Percentiles rank a stretch among this genome's conserved stretches.
Conservation (phyloP, 2,329 filamentous ascomycete species). For the Alternaria gaisen region DNA sequence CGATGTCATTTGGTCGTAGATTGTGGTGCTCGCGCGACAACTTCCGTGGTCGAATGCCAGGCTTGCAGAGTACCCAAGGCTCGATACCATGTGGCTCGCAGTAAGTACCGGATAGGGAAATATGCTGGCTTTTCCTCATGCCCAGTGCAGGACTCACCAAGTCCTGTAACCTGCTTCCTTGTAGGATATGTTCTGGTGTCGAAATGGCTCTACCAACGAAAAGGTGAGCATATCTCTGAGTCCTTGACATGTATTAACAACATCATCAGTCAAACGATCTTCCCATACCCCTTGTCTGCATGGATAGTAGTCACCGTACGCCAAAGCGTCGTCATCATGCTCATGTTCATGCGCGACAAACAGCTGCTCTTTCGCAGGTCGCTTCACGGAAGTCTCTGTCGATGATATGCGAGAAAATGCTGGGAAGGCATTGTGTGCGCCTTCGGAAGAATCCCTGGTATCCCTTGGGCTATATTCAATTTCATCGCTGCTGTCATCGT, state of each 20-base stretch:
- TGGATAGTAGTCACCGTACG: background rate
- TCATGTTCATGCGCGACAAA: background rate
- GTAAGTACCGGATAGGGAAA: background rate
- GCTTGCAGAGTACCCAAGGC: background rate
- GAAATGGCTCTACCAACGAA: background rate
- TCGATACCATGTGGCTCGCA: background rate
- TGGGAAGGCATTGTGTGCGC: background rate
- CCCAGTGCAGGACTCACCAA: background rate
- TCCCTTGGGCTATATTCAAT: background rate
- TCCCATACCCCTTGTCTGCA: background rate
- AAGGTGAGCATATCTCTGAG: background rate
- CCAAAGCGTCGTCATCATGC: background rate
- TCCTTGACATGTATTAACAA: background rate
- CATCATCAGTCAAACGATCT: background rate
- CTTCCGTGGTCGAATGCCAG: background rate
- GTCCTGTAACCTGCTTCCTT: background rate
- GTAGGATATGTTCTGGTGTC: accelerated
- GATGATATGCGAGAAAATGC: background rate
- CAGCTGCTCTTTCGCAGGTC: background rate
- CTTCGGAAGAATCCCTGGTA: background rate
- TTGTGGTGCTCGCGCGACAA: background rate
- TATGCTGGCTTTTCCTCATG: background rate
- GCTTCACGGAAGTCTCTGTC: background rate
- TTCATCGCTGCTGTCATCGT: background rate
- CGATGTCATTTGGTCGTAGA: background rate